A percentile compares a stretch with the other conserved stretches of the same genome.
These are phyloP conservation scores for Fraxinus velutina DNA, from an alignment of 305 asterid species.

Conservation along the genomic window DNA sequence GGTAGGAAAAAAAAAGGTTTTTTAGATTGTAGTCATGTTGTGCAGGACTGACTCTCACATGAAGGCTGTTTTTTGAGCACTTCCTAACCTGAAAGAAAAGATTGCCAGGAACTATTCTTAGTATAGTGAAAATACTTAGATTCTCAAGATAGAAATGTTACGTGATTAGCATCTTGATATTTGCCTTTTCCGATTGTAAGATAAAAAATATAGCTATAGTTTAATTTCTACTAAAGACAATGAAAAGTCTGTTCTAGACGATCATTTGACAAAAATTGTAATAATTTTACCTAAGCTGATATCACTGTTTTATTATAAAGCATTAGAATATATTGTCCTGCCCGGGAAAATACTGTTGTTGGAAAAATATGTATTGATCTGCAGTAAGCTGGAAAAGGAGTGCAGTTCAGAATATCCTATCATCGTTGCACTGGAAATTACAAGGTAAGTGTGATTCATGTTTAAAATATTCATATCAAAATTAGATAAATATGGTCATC, in stretches of 20 bases:
- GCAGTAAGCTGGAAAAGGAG: background rate
- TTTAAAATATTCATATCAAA: background rate
- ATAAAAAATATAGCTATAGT: background rate
- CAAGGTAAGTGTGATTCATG: background rate
- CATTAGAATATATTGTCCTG: background rate
- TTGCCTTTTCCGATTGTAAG: background rate
- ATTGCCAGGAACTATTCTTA: background rate
- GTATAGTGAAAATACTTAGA: background rate
- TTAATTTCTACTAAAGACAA: background rate
- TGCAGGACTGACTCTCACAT: conserved; percentile 34
- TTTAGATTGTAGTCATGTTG: conserved; percentile 18
- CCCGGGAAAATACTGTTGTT: background rate
- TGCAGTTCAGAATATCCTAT: background rate
- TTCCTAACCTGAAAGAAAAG: conserved; percentile 27
- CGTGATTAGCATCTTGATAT: background rate
- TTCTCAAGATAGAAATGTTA: background rate
- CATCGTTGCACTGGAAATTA: background rate
- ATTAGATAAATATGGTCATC: background rate
- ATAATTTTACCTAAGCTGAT: background rate
- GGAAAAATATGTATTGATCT: background rate
- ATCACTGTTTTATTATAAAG: background rate
- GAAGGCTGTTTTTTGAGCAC: conserved; percentile 36
- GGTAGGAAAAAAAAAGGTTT: conserved; percentile 7
- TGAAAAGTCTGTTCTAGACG: background rate
- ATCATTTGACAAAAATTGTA: background rate